Evolutionary conservation across 2,329 filamentous ascomycete genomes (phyloP), one percentile per base, ranked within the genome.

Genomic region (Capronia coronata): DNA sequence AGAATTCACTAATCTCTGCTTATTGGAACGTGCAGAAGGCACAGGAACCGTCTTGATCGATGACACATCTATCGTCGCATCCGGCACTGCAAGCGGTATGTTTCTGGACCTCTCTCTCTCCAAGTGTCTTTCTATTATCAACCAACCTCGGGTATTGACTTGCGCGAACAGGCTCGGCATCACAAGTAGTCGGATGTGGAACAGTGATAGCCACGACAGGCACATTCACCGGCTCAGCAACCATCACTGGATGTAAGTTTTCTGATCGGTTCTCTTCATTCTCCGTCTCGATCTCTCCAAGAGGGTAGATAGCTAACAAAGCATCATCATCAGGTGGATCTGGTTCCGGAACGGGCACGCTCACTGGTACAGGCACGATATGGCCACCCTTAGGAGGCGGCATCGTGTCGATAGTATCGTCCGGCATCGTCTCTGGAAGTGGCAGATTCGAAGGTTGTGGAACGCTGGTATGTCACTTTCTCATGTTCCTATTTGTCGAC

Each of bases 371-470:
- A 10, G 57, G 57, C 18, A 58, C 57, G 10, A 44, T 59, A 13
- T 59, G 55, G 55, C 57, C 57, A 2, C 49, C 50, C 1, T 25
- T 18, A 14, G 39, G 27, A 11, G 48, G 45, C 14, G 51, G 51
- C 9, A 34, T 53, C 25, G 19, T 58, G 6, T 55, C 51, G 18
- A 42, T 54, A 30, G 53, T 58, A 21, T 45, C 52, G 6, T 56
- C 50, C 10, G 57, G 57, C 30, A 55, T 48, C 4, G 43, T 56
- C 14, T 48, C 23, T 11, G 57, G 55, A 27, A 50, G 21, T 22
- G 57, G 57, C 22, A 44, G 43, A 6, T 57, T 59, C 42, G 42
- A n/a, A n/a, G 55, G 57, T 4, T 59, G 55, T 43, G 57, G 57
- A 13, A 51, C 43, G 7, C 25, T 59, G 46, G 55, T 57, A 51